Evolutionary conservation across 129 eudicot species (phyloP), one percentile per base, ranked within the genome.

Genomic region (Pseudognaphalium luteoalbum): DNA sequence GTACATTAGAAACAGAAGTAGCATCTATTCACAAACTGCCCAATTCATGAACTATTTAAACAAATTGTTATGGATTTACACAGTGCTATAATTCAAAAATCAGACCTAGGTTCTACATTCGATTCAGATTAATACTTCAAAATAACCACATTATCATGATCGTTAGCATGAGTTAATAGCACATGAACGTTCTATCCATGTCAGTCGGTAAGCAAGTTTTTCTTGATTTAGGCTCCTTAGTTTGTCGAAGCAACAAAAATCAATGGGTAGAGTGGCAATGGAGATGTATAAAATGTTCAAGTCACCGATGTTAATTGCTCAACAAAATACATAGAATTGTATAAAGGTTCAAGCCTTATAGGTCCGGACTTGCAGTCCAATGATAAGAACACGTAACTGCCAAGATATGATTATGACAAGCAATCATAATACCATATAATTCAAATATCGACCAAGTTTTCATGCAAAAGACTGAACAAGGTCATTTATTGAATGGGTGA

Each of bases 401-500:
- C 72, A 7, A 20, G 10, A 20, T 54, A 33, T 21, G 57, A 58
- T 35, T 5, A 56, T 12, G 33, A 54, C 76, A 20, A 10, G n/a
- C 44, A 72, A 17, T 5, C 5, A 44, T 33, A 16, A 56, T 16
- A 56, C 12, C 28, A 57, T 20, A 20, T 70, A 44, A 47, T 47
- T 47, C 33, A 58, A 9, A 77, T 50, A 12, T 67, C 69, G 41
- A 61, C 68, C 28, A 64, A 12, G 50, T 47, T 61, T 29, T 61
- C 69, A 56, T 68, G 44, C 7, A 10, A 8, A 75, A 51, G 60
- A 50, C 39, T 70, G 65, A 73, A 73, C 68, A 70, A 32, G 65
- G 60, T 60, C 50, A 61, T 69, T 78, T 78, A 78, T 78, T 78
- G 63, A 71, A 20, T 60, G 64, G 52, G 39, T 32, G 35, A 16